Evolutionary conservation across 2,329 filamentous ascomycete species (phyloP).

Genomic region (Botryosphaeria agaves): DNA sequence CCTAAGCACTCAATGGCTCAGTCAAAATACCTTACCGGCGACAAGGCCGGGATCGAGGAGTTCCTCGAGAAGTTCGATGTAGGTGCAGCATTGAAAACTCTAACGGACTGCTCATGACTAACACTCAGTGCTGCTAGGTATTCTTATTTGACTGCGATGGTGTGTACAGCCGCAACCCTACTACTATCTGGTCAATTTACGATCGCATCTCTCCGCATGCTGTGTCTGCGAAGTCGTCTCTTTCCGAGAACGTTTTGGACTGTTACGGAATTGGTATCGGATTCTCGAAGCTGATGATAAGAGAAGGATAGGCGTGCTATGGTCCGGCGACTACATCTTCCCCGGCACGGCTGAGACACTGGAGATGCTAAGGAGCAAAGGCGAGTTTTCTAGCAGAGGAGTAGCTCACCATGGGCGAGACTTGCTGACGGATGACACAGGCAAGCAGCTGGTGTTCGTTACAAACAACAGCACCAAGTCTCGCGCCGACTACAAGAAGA

Average conservation of each 20-base stretch:
- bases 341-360: constrained; percentile 74
- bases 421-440: constrained; percentile 25
- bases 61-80: constrained; percentile 92
- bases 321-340: constrained; percentile 87
- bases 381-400: constrained; percentile 26
- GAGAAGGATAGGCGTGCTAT: constrained; percentile 62
- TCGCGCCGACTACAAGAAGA: constrained; percentile 79
- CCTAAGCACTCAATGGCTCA: neutral
- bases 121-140: too few relatives aligned
- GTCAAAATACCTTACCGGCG: constrained; percentile 52
- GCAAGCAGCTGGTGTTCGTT: constrained; percentile 86
- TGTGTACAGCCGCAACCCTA: constrained; percentile 23
- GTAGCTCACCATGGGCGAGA: constrained; percentile 2
- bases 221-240: too few relatives aligned
- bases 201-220: too few relatives aligned
- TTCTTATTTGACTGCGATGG: constrained; percentile 98
- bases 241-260: too few relatives aligned
- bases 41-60: constrained; percentile 56
- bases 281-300: constrained; percentile 16
- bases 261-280: too few relatives aligned
- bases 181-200: too few relatives aligned
- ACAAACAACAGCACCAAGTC: constrained; percentile 99
- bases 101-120: constrained; percentile 6
- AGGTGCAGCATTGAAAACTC: constrained; percentile 24
- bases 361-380: constrained; percentile 63